Evolutionary conservation across 2,329 filamentous ascomycete genomes (phyloP).

Genomic region (Fusarium sp.): DNA sequence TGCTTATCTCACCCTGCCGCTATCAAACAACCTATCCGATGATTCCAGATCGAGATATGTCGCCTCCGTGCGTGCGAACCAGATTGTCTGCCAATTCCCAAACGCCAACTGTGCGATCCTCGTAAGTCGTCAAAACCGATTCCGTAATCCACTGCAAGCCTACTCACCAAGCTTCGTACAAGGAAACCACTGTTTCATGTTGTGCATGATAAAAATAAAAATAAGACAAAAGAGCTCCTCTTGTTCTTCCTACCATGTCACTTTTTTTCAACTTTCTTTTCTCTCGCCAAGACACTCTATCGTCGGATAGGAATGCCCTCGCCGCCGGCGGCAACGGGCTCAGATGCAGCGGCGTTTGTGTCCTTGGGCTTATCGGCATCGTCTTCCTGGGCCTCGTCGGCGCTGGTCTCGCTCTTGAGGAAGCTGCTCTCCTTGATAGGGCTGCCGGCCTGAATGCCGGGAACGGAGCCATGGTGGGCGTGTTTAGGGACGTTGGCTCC

Average conservation of each 20-base stretch:
- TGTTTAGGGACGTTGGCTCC: slow-evolving; percentile 54
- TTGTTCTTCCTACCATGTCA: slow-evolving; percentile 3
- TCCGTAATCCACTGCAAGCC: slow-evolving; percentile 38
- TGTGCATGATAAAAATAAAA: slow-evolving; percentile 14
- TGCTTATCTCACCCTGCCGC: slow-evolving; percentile 22
- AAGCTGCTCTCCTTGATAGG: slow-evolving; percentile 93
- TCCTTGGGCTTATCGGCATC: slow-evolving; percentile 58
- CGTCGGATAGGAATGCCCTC: slow-evolving; percentile 73
- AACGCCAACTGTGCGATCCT: slow-evolving; percentile 50
- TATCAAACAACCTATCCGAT: slow-evolving; percentile 44
- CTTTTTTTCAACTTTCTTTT: slow-evolving; percentile 13
- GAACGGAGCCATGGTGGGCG: slow-evolving; percentile 58
- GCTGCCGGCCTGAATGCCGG: slow-evolving; percentile 74
- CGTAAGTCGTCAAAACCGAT: slow-evolving; percentile 49
- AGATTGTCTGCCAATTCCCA: slow-evolving; percentile 48
- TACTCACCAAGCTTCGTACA: slow-evolving; percentile 36
- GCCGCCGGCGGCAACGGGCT: slow-evolving; percentile 43
- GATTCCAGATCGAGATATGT: slow-evolving; percentile 43
- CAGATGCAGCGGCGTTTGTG: slow-evolving; percentile 41
- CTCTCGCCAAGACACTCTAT: slow-evolving; percentile 52
- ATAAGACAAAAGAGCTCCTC: neutral
- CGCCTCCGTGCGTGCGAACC: slow-evolving; percentile 41
- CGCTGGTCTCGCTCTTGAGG: slow-evolving; percentile 84
- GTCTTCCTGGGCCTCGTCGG: slow-evolving; percentile 61
- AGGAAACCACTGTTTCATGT: slow-evolving; percentile 25